These are phyloP conservation scores for Nicotiana obtusifolia DNA, from an alignment of 257 asterid genomes.

Conservation along the genomic window DNA sequence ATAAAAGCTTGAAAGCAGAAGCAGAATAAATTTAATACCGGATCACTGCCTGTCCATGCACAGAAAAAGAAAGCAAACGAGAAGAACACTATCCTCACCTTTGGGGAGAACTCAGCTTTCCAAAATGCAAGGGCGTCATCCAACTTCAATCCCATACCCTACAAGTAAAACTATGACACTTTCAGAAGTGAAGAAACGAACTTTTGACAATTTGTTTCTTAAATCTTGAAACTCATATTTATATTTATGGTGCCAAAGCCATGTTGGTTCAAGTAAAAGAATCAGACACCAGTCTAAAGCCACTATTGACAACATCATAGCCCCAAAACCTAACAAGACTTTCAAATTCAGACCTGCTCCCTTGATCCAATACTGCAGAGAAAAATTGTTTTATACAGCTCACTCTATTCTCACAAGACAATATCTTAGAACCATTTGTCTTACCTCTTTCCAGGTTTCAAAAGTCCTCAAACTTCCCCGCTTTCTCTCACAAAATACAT, in stretches of 20 bases:
- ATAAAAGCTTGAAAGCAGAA: neutral
- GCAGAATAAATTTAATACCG: neutral
- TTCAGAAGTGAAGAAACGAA: neutral
- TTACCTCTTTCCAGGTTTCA: neutral
- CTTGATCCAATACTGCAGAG: neutral
- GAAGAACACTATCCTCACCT: conserved; percentile 32
- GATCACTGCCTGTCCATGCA: neutral
- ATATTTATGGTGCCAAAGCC: neutral
- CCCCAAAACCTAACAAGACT: neutral
- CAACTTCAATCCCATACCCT: conserved; percentile 95
- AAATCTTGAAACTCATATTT: neutral
- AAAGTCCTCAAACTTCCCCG: neutral
- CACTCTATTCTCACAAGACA: neutral
- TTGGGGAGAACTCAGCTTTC: conserved; percentile 86
- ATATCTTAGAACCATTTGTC: neutral
- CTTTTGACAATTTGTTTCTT: neutral
- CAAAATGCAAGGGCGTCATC: conserved; percentile 98
- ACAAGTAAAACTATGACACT: conserved; percentile 1
- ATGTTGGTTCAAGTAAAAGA: neutral
- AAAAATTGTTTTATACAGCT: neutral
- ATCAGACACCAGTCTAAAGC: neutral
- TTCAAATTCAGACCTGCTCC: neutral
- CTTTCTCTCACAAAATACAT: neutral
- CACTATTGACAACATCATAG: neutral
- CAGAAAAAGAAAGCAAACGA: neutral